Conservation (phyloP, 2,329 filamentous ascomycete species). For the Phialemoniopsis sp. region DNA sequence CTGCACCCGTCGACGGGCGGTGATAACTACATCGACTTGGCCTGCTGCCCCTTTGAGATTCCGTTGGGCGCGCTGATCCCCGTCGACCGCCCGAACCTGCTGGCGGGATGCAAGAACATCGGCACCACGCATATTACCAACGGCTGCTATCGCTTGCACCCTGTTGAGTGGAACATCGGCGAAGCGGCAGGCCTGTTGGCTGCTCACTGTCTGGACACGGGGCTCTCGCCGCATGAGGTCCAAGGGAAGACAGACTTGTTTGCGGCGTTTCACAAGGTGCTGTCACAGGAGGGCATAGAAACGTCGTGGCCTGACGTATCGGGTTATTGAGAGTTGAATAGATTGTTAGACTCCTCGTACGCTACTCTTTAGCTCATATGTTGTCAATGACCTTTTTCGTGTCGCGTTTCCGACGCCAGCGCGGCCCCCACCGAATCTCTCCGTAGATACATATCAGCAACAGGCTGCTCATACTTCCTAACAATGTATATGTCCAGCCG, state of each 20-base stretch:
- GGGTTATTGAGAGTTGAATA: too few relatives aligned
- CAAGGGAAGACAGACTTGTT: slow-evolving; percentile 9
- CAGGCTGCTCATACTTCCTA: too few relatives aligned
- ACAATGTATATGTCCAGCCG: too few relatives aligned
- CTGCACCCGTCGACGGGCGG: slow-evolving; percentile 19
- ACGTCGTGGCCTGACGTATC: slow-evolving; percentile 10
- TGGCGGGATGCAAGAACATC: slow-evolving; percentile 20
- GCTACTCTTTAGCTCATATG: too few relatives aligned
- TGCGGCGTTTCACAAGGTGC: slow-evolving; percentile 6
- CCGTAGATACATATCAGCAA: too few relatives aligned
- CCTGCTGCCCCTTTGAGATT: slow-evolving; percentile 21
- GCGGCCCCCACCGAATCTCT: too few relatives aligned
- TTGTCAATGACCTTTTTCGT: too few relatives aligned
- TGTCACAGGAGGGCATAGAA: slow-evolving; percentile 9
- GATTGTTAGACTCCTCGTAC: too few relatives aligned
- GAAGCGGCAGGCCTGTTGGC: slow-evolving; percentile 17
- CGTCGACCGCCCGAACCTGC: slow-evolving; percentile 10
- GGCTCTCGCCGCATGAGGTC: slow-evolving; percentile 13
- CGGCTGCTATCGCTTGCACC: slow-evolving; percentile 19
- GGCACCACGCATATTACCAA: slow-evolving; percentile 21
- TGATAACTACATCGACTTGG: slow-evolving; percentile 21
- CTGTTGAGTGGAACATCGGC: slow-evolving; percentile 21
- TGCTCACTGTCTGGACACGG: slow-evolving; percentile 15
- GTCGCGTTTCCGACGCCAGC: too few relatives aligned
- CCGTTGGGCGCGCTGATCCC: slow-evolving; percentile 17